Evolutionary conservation across 139 green algal species (phyloP), one percentile per base, ranked within the genome.

Genomic region (Monoraphidium neglectum): DNA sequence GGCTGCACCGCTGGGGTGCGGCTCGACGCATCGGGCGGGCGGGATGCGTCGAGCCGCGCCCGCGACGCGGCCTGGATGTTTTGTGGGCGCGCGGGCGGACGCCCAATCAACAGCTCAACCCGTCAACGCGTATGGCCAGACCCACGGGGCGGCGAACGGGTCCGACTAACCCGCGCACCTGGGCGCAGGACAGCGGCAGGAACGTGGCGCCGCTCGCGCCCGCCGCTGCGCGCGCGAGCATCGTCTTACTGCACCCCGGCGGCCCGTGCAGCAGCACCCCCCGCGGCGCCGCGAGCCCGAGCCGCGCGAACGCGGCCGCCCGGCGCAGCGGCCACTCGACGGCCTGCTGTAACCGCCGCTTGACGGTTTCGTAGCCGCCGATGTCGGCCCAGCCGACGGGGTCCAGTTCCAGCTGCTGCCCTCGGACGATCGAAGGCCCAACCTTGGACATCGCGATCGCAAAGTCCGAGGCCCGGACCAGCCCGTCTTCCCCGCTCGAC

Each of bases 181-280:
- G 76, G 12, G 87, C 84, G 66, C 86, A 91, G 3, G 87, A 90
- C 16, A 98, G 79, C 0, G 90, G 62, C 23, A 97, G 84, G 54
- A 98, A 82, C 28, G 88, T 92, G 23, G 90, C 90, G 3, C 87
- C 83, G 56, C 80, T 89, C 21, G 78, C 85, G 59, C 82, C 88
- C 35, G 91, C 93, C 16, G 88, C 90, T 15, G 93, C 94, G 12
- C 89, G 75, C 2, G 91, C 93, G 38, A 98, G 77, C 35, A 87
- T 94, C 0, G 94, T 97, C 81, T 98, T 98, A 75, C 83, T 90
- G 81, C 93, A 97, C 32, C 94, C 90, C 30, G 94, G 94, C 3
- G 93, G 92, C 0, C 94, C 94, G 49, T 97, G 89, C 59, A 98
- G 89, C 67, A 98, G 87, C 56, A 97, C 87, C 2, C 94, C 94